Evolutionary conservation across 495 filamentous ascomycete genomes (phyloP).

Genomic region (Penicillium salamii): DNA sequence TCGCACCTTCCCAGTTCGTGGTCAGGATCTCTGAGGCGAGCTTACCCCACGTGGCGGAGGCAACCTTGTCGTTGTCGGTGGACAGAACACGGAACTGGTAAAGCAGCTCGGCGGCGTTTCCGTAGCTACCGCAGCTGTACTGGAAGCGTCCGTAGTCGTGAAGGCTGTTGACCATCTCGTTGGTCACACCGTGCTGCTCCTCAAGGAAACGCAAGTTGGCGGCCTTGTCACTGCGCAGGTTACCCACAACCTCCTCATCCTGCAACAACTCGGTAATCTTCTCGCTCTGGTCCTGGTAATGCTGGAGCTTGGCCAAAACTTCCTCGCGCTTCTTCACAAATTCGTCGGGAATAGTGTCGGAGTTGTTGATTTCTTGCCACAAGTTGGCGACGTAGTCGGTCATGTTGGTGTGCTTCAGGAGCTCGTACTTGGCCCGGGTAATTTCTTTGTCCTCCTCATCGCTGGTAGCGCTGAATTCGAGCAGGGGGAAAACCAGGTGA

Average conservation of each 20-base stretch:
- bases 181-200: conserved; percentile 87
- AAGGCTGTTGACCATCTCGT: conserved; percentile 90
- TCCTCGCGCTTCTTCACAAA: conserved; percentile 84
- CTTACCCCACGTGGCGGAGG: conserved; percentile 94
- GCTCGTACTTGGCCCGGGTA: conserved; percentile 79
- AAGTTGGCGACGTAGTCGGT: conserved; percentile 90
- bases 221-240: conserved; percentile 90
- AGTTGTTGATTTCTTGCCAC: conserved; percentile 79
- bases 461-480: conserved; percentile 69
- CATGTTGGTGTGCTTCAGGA: conserved; percentile 97
- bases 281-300: conserved; percentile 77
- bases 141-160: conserved; percentile 94
- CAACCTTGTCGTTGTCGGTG: conserved; percentile 95
- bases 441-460: conserved; percentile 67
- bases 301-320: conserved; percentile 75
- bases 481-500: conserved; percentile 89
- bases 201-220: conserved; percentile 95
- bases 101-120: conserved; percentile 78
- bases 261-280: conserved; percentile 82
- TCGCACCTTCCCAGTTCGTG: conserved; percentile 90
- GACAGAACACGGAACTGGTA: conserved; percentile 97
- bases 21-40: conserved; percentile 90
- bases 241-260: conserved; percentile 81
- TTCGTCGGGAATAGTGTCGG: conserved; percentile 75
- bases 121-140: conserved; percentile 94